A percentile compares a stretch with the other conserved stretches of the same genome.
These are phyloP conservation scores for Lachancea quebecensis DNA, from an alignment of 805 yeast genomes.

Conservation along the genomic window DNA sequence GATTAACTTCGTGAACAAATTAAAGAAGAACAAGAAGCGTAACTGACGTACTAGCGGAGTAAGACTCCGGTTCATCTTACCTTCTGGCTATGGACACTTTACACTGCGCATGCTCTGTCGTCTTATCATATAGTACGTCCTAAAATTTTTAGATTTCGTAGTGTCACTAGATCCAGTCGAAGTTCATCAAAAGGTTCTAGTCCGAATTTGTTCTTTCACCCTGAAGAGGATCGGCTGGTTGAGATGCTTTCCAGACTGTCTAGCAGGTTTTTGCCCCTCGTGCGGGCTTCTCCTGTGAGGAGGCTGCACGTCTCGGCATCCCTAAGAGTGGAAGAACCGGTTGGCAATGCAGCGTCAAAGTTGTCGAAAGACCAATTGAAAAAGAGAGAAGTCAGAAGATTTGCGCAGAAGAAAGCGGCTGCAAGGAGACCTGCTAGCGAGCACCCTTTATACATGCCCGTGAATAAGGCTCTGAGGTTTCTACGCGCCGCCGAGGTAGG, in stretches of 20 bases:
- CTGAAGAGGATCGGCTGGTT: no score
- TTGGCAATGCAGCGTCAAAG: constrained; percentile 12
- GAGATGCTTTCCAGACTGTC: constrained; percentile 2
- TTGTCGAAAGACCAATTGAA: constrained; percentile 27
- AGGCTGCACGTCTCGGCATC: constrained; percentile 11
- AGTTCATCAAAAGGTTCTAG: no score
- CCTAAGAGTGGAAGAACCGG: constrained; percentile 14
- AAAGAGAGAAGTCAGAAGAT: constrained; percentile 34
- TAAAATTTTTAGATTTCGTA: not conserved
- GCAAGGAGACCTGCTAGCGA: constrained; percentile 41
- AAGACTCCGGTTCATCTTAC: not conserved
- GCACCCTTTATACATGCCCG: constrained; percentile 61
- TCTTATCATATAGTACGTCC: not conserved
- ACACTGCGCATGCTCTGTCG: no score
- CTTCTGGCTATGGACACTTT: no score
- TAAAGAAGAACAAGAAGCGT: constrained; percentile 45
- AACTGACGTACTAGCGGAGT: not conserved
- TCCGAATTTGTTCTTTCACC: no score
- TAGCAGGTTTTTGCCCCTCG: not conserved
- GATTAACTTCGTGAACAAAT: constrained; percentile 60
- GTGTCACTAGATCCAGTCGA: no score
- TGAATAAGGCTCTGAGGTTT: constrained; percentile 67
- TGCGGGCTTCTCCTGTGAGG: constrained; percentile 2
- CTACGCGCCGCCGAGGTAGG: constrained; percentile 91
- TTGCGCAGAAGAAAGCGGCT: constrained; percentile 32